Base-by-base conservation (phyloP, 2,329 filamentous ascomycete species). In the Neofusicoccum cordaticola region DNA sequence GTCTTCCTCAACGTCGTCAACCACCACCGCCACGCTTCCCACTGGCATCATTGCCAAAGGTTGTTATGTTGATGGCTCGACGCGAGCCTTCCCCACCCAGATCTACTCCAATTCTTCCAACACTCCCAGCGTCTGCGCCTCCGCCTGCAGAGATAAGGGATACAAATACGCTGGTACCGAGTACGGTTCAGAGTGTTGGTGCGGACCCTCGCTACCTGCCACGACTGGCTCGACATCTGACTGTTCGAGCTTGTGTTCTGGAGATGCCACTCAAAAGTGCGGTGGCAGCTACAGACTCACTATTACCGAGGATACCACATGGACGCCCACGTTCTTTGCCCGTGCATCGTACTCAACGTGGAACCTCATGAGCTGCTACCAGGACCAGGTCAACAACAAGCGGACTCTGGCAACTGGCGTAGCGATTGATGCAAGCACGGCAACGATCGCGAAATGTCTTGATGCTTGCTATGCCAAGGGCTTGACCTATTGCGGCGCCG, bases 121-220 rank as follows among this genome's bases (percentile, higher is more conserved):
- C 27, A 60, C 51, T 9, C 51, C 41, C 1, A 19, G 27, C 8
- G 42, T 57, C 17, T 64, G 62, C 27, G 53, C 53, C 15, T 39
- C 51, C 7, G 62, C 51, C 5, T 64, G 62, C 41, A 19, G 17
- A 13, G 65, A 67, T 35, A 63, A 52, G 1, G 68, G 69, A 1
- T 72, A 70, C 45, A 70, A 68, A 27, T 74, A 72, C 41, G 68
- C 71, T 27, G 72, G 69, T 9, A 73, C 72, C 1, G 69, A 73
- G 57, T 73, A 73, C 62, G 67, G 67, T 19, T 68, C 70, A 50
- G 73, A 78, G 68, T 75, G 74, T 44, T 76, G 70, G 68, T 76
- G 74, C 67, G 75, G 75, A 13, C 72, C 73, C 63, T 71, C 66
- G 15, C 69, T 70, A 11, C 71, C 71, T 13, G 35, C 68, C 3